Evolutionary conservation across 164 flowering plant species (phyloP), one percentile per base, ranked within the genome.

Genomic region (Liquidambar formosana): DNA sequence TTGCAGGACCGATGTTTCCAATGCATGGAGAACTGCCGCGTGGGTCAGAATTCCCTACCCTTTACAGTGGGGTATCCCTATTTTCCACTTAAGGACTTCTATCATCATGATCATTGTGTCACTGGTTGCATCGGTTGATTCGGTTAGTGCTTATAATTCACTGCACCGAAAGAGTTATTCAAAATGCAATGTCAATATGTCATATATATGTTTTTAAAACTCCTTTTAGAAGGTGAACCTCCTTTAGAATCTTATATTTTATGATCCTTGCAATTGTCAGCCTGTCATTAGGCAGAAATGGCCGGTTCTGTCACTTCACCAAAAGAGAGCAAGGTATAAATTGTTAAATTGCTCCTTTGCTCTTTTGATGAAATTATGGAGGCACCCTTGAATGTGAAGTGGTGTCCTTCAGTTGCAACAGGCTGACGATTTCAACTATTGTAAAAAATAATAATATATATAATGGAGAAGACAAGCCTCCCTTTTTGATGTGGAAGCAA

Each of bases 31-130:
- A 71, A 80, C 89, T 64, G 84, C 98, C 64, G 78, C 83, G 16
- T 94, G 98, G 98, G 84, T 92, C 76, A 75, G 93, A 69, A 75
- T 94, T 64, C 97, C 97, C 8, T 91, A 89, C 69, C 98, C 96
- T 65, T 77, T 93, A n/a, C 98, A 93, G 76, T 93, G 98, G 97
- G 98, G 98, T 47, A 74, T 88, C 58, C 98, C 97, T 18, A 79
- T 83, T 59, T 89, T 94, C 82, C 91, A 77, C 64, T 60, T 85
- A 46, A 83, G 89, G 81, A 94, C 97, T 69, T 84, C 88, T 33
- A 38, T 94, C 61, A 83, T 92, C 75, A 92, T 94, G 98, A 74
- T 89, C 70, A 26, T 92, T 49, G 89, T 82, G 16, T 88, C 97
- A 22, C 63, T 94, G 25, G 80, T 94, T 67, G 87, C 93, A 44